Evolutionary conservation across 805 yeast species (phyloP).

Genomic region (Danielia reshetovae): DNA sequence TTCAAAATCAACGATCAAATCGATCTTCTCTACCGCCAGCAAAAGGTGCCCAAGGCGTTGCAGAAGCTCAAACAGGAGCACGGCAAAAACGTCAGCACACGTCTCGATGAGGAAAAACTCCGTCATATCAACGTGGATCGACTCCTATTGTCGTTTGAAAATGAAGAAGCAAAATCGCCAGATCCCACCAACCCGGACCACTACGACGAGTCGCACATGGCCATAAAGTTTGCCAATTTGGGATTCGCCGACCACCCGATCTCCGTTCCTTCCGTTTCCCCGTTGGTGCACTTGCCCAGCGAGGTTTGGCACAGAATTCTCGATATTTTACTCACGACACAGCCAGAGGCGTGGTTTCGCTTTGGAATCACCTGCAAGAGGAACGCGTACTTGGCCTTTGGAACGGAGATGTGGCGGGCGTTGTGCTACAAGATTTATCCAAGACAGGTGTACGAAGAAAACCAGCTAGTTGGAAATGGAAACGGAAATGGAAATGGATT

Average conservation of each 20-base stretch:
- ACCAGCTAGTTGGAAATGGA: too few species aligned
- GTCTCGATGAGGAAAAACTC: constrained; percentile 34
- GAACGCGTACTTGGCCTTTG: constrained; percentile 56
- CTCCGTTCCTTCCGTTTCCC: constrained; percentile 26
- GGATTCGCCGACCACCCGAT: constrained; percentile 19
- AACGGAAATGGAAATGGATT: constrained; percentile 35
- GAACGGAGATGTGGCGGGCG: constrained; percentile 45
- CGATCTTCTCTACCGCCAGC: constrained; percentile 63
- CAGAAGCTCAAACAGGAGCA: constrained; percentile 19
- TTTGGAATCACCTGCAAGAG: constrained; percentile 57
- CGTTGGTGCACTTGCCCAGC: constrained; percentile 41
- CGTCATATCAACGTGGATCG: constrained; percentile 39
- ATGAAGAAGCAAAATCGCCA: constrained; percentile 28
- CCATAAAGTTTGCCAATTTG: constrained; percentile 25
- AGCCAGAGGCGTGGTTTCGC: constrained; percentile 64
- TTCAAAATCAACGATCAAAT: constrained; percentile 55
- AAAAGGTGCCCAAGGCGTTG: constrained; percentile 40
- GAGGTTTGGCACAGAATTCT: constrained; percentile 56
- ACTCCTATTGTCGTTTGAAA: constrained; percentile 34
- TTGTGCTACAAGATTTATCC: constrained; percentile 52
- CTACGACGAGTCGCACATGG: constrained; percentile 16
- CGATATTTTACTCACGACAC: constrained; percentile 39
- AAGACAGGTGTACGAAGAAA: constrained; percentile 48
- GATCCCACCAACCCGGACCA: constrained; percentile 17
- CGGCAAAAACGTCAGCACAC: constrained; percentile 26